These are phyloP conservation scores for Trichoderma sp. DNA, from an alignment of 2,329 filamentous ascomycete genomes.

Conservation along the genomic window DNA sequence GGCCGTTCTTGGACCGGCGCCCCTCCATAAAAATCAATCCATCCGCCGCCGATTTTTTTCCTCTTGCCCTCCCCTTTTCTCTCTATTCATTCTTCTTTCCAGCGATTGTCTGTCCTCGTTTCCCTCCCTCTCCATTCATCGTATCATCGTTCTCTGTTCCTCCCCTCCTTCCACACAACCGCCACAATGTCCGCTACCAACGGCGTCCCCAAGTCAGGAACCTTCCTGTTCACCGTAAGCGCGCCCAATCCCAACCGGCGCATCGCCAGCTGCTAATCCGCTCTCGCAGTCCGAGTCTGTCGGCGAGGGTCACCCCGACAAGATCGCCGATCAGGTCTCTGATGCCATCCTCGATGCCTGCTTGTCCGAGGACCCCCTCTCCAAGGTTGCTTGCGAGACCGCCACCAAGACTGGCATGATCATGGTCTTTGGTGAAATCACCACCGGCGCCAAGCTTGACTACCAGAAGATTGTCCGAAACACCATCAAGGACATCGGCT, in stretches of 20 bases:
- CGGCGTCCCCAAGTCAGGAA: constrained; percentile 58
- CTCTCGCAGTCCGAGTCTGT: constrained; percentile 77
- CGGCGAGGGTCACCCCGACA: constrained; percentile 90
- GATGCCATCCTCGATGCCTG: constrained; percentile 99
- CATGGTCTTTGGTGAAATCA: constrained; percentile 99
- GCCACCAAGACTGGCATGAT: constrained; percentile 99
- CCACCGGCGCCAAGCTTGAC: constrained; percentile 92
- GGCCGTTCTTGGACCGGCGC: not conserved
- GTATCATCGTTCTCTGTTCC: constrained; percentile 32
- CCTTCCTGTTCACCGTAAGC: constrained; percentile 80
- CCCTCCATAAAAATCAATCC: constrained; percentile 16
- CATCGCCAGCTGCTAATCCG: constrained; percentile 33
- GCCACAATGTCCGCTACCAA: constrained; percentile 62
- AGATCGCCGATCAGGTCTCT: constrained; percentile 98
- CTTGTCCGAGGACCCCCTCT: constrained; percentile 89
- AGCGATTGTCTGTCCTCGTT: constrained; percentile 9
- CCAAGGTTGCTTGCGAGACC: constrained; percentile 99
- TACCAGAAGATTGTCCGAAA: constrained; percentile 97
- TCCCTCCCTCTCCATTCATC: constrained; percentile 5
- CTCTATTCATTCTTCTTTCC: not conserved
- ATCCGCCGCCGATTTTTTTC: constrained; percentile 8
- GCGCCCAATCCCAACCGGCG: not conserved
- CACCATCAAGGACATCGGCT: constrained; percentile 97
- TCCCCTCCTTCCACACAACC: constrained; percentile 35
- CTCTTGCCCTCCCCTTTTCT: not conserved